Conservation (phyloP, 192 early-diverging fungal species). For the Umbelopsis isabellina region DNA sequence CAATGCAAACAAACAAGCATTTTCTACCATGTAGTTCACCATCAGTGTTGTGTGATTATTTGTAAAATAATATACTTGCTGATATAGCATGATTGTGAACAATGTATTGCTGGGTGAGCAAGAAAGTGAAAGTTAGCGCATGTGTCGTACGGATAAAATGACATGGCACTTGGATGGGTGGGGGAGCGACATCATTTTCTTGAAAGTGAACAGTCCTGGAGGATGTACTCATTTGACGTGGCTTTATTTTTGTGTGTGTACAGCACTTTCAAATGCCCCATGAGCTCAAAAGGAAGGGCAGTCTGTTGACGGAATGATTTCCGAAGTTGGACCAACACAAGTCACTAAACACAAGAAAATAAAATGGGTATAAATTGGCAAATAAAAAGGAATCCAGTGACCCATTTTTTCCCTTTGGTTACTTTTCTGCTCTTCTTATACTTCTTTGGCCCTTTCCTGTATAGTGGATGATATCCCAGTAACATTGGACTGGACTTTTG, state of each 20-base stretch:
- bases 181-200: too few relatives aligned
- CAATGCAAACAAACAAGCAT: too few relatives aligned
- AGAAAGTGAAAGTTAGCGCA: too few relatives aligned
- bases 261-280: neutral
- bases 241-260: neutral
- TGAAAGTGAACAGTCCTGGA: too few relatives aligned
- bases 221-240: too few relatives aligned
- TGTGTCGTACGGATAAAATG: too few relatives aligned
- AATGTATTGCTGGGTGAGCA: too few relatives aligned
- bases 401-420: constrained; percentile 7
- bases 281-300: constrained; percentile 4
- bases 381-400: neutral
- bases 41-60: neutral
- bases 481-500: neutral
- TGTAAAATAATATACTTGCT: neutral
- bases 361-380: constrained; percentile 8
- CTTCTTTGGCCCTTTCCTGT: neutral
- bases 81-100: too few relatives aligned
- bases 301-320: constrained; percentile 6
- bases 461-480: neutral
- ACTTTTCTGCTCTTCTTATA: neutral
- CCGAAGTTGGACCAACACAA: neutral
- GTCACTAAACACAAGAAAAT: neutral
- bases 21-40: too few relatives aligned
- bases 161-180: too few relatives aligned